Evolutionary conservation across 2,329 filamentous ascomycete species (phyloP), one percentile per base, ranked within the genome.

Genomic region (Pestalotiopsis sp.): DNA sequence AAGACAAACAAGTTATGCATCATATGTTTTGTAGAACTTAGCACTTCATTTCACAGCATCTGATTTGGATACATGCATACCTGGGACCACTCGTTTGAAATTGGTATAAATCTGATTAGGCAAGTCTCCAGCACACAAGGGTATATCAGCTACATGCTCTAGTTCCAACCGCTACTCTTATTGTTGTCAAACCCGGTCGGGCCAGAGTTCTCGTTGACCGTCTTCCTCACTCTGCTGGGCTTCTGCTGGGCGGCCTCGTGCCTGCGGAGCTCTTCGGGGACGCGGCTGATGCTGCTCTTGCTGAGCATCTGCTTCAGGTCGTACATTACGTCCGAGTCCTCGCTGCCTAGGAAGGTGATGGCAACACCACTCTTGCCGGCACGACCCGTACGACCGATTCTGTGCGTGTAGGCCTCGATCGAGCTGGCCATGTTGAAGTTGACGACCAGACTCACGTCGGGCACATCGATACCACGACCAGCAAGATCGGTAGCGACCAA

Each of bases 381-480:
- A 90, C 96, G 92, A 86, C 96, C 96, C 1, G 96, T 99, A 83
- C 96, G 92, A 80, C 96, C 96, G 76, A 99, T 92, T 83, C 96
- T 91, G 85, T 99, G 96, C 2, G 95, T 98, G 80, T 99, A 99
- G 77, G 90, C 92, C 83, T 99, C 96, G 73, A 99, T 98, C 74
- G 86, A 94, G 13, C 84, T 90, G 0, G 96, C 92, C 96, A 99
- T 98, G 86, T 98, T 99, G 89, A 98, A 99, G 84, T 99, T 99
- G 79, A 99, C 88, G 68, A 99, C 96, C 70, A 99, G 87, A 71
- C 90, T 93, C 56, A 99, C 96, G 77, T 98, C 96, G 0, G 93
- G 91, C 4, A 99, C 95, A 81, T 99, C 96, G 80, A 99, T 98
- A 93, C 96, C 96, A 85, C 96, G 91, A 71, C 95, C 96, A 1